Conservation (phyloP, 371 early-diverging fungal species). For the Zopfochytrium polystomum region DNA sequence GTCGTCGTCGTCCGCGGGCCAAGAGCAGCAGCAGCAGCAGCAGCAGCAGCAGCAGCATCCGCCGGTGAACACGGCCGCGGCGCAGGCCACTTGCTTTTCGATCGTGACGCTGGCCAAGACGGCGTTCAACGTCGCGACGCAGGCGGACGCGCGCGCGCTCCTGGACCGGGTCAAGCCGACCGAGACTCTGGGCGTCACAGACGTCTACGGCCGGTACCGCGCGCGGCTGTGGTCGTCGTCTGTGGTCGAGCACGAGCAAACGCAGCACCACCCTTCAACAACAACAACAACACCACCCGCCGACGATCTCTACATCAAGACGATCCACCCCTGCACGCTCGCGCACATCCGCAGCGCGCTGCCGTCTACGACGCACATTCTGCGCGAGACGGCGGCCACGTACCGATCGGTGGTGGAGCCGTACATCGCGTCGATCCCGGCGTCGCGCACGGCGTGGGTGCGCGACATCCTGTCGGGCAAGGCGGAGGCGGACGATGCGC, state of each 20-base stretch:
- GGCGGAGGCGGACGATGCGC: slow-evolving; percentile 9
- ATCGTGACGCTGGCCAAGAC: no score
- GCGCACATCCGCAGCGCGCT: slow-evolving; percentile 16
- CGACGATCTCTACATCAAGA: no score
- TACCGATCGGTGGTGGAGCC: neutral
- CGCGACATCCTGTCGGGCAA: slow-evolving; percentile 8
- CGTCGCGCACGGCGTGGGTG: slow-evolving; percentile 7
- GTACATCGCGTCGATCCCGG: slow-evolving; percentile 10
- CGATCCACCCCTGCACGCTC: slow-evolving; percentile 15
- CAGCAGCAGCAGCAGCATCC: no score
- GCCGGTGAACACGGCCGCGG: no score
- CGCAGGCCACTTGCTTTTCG: no score
- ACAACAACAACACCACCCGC: no score
- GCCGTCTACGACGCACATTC: neutral
- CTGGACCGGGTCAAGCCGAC: no score
- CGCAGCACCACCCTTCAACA: no score
- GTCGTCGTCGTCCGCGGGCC: no score
- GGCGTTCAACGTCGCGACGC: no score
- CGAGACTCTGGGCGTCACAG: slow-evolving; percentile 2
- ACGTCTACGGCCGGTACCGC: slow-evolving; percentile 5
- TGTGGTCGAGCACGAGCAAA: slow-evolving; percentile 9
- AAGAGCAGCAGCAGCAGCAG: no score
- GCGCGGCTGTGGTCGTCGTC: neutral
- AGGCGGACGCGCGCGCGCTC: no score
- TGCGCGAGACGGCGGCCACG: slow-evolving; percentile 10